These are phyloP conservation scores for Lachancea meyersii DNA, from an alignment of 805 yeast genomes.

Conservation along the genomic window DNA sequence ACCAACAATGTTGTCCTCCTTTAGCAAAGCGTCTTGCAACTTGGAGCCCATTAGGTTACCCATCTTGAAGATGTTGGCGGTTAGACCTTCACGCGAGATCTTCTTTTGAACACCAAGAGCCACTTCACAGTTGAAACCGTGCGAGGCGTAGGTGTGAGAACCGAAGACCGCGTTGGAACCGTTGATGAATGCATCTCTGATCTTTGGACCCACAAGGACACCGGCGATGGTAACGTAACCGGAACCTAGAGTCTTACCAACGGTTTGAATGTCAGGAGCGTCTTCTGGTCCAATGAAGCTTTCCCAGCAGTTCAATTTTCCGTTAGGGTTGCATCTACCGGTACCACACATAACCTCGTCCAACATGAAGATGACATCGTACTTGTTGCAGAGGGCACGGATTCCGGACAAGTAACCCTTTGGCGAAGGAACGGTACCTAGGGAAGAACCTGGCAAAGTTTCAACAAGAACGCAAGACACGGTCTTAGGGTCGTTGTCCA, in stretches of 20 bases:
- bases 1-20: slow-evolving; percentile 41
- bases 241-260: slow-evolving; percentile 45
- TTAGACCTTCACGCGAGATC: slow-evolving; percentile 30
- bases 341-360: slow-evolving; percentile 58
- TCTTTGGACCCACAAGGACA: slow-evolving; percentile 38
- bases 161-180: slow-evolving; percentile 40
- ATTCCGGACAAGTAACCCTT: slow-evolving; percentile 44
- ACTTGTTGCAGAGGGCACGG: slow-evolving; percentile 44
- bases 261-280: slow-evolving; percentile 43
- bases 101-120: slow-evolving; percentile 43
- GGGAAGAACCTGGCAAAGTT: slow-evolving; percentile 43
- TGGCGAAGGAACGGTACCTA: slow-evolving; percentile 41
- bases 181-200: slow-evolving; percentile 33
- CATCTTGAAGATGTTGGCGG: slow-evolving; percentile 39
- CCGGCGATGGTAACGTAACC: slow-evolving; percentile 50
- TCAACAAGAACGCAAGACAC: slow-evolving; percentile 41
- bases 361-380: slow-evolving; percentile 43
- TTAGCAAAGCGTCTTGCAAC: slow-evolving; percentile 32
- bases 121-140: slow-evolving; percentile 42
- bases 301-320: slow-evolving; percentile 44
- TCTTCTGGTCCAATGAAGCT: slow-evolving; percentile 35
- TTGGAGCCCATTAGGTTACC: slow-evolving; percentile 40
- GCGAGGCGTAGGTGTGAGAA: slow-evolving; percentile 48
- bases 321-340: slow-evolving; percentile 41
- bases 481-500: slow-evolving; percentile 40